These are phyloP conservation scores for Odonthalia washingtoniensis DNA, from an alignment of 31 red algal species.

Conservation along the genomic window DNA sequence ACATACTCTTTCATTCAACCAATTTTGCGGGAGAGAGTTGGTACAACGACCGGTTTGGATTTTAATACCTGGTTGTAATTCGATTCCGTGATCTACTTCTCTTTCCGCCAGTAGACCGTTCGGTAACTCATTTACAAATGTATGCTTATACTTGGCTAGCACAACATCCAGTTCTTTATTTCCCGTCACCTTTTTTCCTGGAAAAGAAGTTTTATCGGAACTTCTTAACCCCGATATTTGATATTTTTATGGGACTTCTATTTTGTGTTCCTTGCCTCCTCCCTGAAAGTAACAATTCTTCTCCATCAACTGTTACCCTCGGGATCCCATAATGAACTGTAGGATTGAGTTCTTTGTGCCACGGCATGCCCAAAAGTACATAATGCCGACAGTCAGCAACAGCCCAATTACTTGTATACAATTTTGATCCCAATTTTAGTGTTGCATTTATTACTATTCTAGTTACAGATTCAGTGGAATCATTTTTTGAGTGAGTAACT, in stretches of 20 bases:
- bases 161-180: background rate
- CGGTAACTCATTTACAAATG: background rate
- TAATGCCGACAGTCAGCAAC: background rate
- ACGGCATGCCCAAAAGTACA: background rate
- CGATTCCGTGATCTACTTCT: conserved; percentile 16
- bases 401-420: background rate
- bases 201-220: background rate
- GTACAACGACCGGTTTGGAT: background rate
- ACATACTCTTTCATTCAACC: background rate
- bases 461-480: background rate
- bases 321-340: background rate
- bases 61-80: background rate
- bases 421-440: background rate
- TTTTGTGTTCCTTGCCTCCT: background rate
- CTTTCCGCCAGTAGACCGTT: background rate
- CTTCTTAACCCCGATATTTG: background rate
- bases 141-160: background rate
- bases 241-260: background rate
- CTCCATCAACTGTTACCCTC: background rate
- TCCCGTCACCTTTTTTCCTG: no score
- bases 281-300: background rate
- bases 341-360: background rate
- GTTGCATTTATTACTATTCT: background rate
- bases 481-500: background rate
- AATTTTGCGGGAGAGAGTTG: conserved; percentile 23